Conservation (phyloP, 75 land plant genomes). For the Picea glauca region DNA sequence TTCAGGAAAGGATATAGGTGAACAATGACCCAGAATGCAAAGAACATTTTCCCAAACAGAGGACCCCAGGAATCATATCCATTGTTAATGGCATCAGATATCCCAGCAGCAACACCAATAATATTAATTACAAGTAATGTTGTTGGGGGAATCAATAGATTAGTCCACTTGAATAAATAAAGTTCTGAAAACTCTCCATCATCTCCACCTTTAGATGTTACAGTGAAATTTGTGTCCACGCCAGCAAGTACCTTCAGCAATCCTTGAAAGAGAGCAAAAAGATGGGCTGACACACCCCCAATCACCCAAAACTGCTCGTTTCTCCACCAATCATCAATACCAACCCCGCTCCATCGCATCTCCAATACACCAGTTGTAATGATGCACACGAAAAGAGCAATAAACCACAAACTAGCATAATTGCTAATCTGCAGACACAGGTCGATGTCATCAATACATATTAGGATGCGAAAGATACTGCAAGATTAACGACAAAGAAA, state of each 20-base stretch:
- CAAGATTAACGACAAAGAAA: not conserved
- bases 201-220: slow-evolving; percentile 55
- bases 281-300: slow-evolving; percentile 76
- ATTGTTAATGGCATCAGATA: slow-evolving; percentile 70
- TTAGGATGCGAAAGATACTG: not conserved
- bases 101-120: slow-evolving; percentile 60
- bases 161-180: slow-evolving; percentile 72
- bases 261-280: slow-evolving; percentile 83
- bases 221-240: slow-evolving; percentile 79
- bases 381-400: slow-evolving; percentile 67
- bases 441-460: not conserved
- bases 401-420: slow-evolving; percentile 58
- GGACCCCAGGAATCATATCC: slow-evolving; percentile 82
- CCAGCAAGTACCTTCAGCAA: slow-evolving; percentile 75
- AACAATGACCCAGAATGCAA: slow-evolving; percentile 73
- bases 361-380: slow-evolving; percentile 72
- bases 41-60: slow-evolving; percentile 71
- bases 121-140: slow-evolving; percentile 64
- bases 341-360: slow-evolving; percentile 82
- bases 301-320: slow-evolving; percentile 88
- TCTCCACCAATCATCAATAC: slow-evolving; percentile 85
- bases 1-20: slow-evolving; percentile 86
- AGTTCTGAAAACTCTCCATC: slow-evolving; percentile 75
- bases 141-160: slow-evolving; percentile 60
- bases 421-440: slow-evolving; percentile 65